Evolutionary conservation across 805 yeast species (phyloP).

Genomic region (Saccharomyces paradoxus): DNA sequence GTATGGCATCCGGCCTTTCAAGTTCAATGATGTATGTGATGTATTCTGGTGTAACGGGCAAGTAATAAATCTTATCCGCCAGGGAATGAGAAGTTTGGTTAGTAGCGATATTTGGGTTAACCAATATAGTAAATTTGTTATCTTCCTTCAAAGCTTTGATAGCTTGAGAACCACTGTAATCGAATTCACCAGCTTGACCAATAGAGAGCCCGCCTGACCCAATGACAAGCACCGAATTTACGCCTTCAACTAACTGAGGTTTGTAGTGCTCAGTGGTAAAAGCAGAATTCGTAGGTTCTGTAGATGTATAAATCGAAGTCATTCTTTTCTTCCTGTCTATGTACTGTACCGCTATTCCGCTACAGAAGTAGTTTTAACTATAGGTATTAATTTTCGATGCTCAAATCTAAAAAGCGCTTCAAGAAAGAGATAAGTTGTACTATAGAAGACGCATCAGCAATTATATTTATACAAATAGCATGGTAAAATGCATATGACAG

Average conservation of each 20-base stretch:
- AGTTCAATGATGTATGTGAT: slow-evolving; percentile 91
- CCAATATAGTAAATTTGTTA: slow-evolving; percentile 71
- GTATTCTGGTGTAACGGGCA: slow-evolving; percentile 96
- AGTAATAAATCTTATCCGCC: slow-evolving; percentile 90
- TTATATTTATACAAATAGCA: background rate
- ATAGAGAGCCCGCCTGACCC: slow-evolving; percentile 97
- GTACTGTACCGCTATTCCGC: background rate
- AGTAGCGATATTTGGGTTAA: slow-evolving; percentile 94
- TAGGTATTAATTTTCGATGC: background rate
- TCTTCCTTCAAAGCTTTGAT: slow-evolving; percentile 92
- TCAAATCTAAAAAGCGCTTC: background rate
- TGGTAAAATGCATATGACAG: background rate
- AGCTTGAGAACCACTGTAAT: slow-evolving; percentile 95
- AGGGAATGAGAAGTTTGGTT: slow-evolving; percentile 91
- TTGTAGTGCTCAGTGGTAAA: slow-evolving; percentile 24
- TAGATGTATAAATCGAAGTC: slow-evolving; percentile 24
- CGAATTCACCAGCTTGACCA: slow-evolving; percentile 98
- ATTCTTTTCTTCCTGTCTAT: slow-evolving; percentile 2
- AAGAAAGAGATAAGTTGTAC: background rate
- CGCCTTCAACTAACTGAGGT: slow-evolving; percentile 28
- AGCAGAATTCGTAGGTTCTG: slow-evolving; percentile 26
- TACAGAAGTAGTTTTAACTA: background rate
- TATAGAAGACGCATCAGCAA: background rate
- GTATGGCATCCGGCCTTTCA: slow-evolving; percentile 92
- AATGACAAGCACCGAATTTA: slow-evolving; percentile 62